Percentiles rank a stretch among this genome's conserved stretches.
phyloP scores from a whole-genome alignment of 2,329 filamentous ascomycete genomes.

The Neocucurbitaria cava region DNA sequence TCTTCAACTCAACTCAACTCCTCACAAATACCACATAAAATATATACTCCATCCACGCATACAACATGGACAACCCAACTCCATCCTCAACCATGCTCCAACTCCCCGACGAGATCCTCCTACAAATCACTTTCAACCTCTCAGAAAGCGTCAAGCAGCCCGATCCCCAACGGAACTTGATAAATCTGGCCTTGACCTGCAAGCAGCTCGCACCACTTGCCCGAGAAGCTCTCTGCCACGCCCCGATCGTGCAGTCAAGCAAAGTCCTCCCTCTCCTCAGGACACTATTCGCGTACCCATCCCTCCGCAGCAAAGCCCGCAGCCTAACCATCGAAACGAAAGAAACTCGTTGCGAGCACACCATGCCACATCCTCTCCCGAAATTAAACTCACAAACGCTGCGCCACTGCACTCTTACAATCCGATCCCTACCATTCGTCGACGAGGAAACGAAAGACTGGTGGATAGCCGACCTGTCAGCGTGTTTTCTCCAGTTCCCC shows the following conservation, averaged over 20 bases:
- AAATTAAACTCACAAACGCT: too few species aligned
- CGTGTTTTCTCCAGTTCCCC: neutral
- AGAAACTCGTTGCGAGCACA: neutral
- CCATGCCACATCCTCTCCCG: neutral
- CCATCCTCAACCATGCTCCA: neutral
- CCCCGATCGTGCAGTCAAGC: conserved; percentile 6
- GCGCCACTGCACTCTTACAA: neutral
- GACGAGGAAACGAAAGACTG: neutral
- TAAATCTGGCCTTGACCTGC: conserved; percentile 1
- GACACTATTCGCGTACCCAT: neutral
- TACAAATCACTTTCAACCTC: neutral
- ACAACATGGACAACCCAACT: neutral
- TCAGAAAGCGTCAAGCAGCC: neutral
- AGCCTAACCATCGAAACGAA: conserved; percentile 4
- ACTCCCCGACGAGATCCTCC: neutral
- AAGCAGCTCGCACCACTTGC: neutral
- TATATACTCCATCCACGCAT: too few species aligned
- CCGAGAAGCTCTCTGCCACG: neutral
- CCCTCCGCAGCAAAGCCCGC: neutral
- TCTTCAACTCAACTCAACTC: neutral
- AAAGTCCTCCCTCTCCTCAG: neutral
- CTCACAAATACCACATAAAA: neutral
- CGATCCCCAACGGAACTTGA: neutral
- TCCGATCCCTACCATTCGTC: neutral
- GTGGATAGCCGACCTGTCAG: neutral